phyloP scores from a whole-genome alignment of 768 basidiomycete species.

The Mycena maculata region DNA sequence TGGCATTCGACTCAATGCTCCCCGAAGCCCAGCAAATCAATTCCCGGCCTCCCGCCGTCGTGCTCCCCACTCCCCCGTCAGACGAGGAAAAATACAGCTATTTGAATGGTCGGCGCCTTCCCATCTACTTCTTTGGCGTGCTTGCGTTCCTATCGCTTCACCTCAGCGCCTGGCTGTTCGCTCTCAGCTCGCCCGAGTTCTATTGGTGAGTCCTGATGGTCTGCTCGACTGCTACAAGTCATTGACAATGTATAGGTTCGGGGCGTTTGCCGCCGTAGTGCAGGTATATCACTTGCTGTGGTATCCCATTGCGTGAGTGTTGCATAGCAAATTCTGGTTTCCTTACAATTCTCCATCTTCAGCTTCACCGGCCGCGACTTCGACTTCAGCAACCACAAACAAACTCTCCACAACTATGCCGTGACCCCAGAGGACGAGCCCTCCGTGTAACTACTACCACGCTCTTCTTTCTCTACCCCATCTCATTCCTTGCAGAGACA shows the following conservation, averaged over 20 bases:
- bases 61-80: slow-evolving; percentile 9
- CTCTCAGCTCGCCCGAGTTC: neutral
- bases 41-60: neutral
- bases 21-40: too few species aligned
- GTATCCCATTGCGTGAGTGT: neutral
- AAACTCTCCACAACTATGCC: neutral
- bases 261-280: neutral
- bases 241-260: neutral
- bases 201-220: slow-evolving; percentile 4
- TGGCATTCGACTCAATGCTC: neutral
- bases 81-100: slow-evolving; percentile 12
- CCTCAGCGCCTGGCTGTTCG: slow-evolving; percentile 3
- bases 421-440: slow-evolving; percentile 3
- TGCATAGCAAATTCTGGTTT: neutral
- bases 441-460: slow-evolving; percentile 3
- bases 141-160: slow-evolving; percentile 2
- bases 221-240: neutral
- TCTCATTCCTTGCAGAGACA: slow-evolving; percentile 30
- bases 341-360: neutral
- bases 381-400: slow-evolving; percentile 7
- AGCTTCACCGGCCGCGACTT: slow-evolving; percentile 8
- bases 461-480: neutral
- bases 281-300: slow-evolving; percentile 3
- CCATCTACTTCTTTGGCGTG: neutral
- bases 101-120: neutral